Evolutionary conservation across 495 filamentous ascomycete species (phyloP).

Genomic region (Hypoxylon fuscum): DNA sequence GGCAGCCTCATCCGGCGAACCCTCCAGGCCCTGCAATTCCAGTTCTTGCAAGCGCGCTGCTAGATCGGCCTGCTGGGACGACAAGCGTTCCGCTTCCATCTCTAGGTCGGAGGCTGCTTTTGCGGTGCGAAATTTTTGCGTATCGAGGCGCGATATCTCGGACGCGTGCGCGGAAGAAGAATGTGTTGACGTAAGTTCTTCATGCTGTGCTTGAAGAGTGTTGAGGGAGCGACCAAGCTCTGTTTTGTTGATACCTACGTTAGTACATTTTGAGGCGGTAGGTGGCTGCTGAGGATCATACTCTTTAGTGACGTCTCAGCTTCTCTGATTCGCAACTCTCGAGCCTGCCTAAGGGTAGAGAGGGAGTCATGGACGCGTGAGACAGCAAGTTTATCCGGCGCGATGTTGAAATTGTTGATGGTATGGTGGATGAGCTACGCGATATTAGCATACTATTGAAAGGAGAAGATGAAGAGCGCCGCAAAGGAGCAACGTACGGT

Average conservation of each 20-base stretch:
- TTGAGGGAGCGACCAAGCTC: slow-evolving; percentile 75
- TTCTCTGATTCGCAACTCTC: slow-evolving; percentile 76
- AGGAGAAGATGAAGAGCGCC: background rate
- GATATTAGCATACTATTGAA: slow-evolving; percentile 38
- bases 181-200: slow-evolving; percentile 73
- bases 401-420: slow-evolving; percentile 92
- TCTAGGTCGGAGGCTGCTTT: slow-evolving; percentile 89
- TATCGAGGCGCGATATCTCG: slow-evolving; percentile 84
- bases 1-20: slow-evolving; percentile 53
- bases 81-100: slow-evolving; percentile 88
- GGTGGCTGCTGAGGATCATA: slow-evolving; percentile 29
- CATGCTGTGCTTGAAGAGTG: slow-evolving; percentile 73
- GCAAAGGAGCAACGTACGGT: slow-evolving; percentile 61
- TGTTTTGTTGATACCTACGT: slow-evolving; percentile 30
- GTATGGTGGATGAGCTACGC: slow-evolving; percentile 86
- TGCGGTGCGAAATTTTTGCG: slow-evolving; percentile 92
- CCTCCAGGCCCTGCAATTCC: slow-evolving; percentile 80
- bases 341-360: slow-evolving; percentile 77
- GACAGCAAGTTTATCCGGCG: slow-evolving; percentile 83
- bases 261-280: background rate
- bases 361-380: slow-evolving; percentile 88
- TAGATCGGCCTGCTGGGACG: slow-evolving; percentile 80
- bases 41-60: slow-evolving; percentile 79
- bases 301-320: slow-evolving; percentile 74
- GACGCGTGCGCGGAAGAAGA: slow-evolving; percentile 79